These are phyloP conservation scores for Spinacia oleracea DNA, from an alignment of 179 eudicot genomes.

Conservation along the genomic window DNA sequence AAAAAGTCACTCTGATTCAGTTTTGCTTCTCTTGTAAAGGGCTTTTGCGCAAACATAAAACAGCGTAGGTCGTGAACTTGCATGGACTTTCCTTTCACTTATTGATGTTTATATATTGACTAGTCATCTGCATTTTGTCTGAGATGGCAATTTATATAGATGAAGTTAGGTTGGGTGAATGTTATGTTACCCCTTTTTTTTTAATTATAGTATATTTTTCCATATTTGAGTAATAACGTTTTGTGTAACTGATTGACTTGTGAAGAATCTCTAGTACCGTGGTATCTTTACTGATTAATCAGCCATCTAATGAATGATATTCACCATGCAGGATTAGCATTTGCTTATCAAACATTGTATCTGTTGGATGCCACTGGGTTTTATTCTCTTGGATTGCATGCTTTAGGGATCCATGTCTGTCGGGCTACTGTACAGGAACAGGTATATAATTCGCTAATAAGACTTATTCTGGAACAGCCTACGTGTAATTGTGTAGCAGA, in stretches of 20 bases:
- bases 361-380: constrained; percentile 97
- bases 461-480: constrained; percentile 3
- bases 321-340: constrained; percentile 65
- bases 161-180: background rate
- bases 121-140: background rate
- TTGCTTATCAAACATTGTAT: constrained; percentile 91
- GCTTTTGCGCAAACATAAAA: background rate
- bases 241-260: background rate
- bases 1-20: background rate
- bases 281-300: background rate
- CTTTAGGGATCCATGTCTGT: constrained; percentile 89
- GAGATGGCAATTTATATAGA: background rate
- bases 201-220: background rate
- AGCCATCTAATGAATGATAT: constrained; percentile 11
- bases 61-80: background rate
- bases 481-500: background rate
- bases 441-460: constrained; percentile 45
- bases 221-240: background rate
- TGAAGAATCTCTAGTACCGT: background rate
- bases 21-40: background rate
- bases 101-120: background rate
- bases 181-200: background rate
- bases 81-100: background rate
- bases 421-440: constrained; percentile 98
- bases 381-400: constrained; percentile 90